A percentile compares a stretch with the other conserved stretches of the same genome.
Conservation (phyloP, 1,284 basidiomycete genomes). For the Lentinus polychrous region DNA sequence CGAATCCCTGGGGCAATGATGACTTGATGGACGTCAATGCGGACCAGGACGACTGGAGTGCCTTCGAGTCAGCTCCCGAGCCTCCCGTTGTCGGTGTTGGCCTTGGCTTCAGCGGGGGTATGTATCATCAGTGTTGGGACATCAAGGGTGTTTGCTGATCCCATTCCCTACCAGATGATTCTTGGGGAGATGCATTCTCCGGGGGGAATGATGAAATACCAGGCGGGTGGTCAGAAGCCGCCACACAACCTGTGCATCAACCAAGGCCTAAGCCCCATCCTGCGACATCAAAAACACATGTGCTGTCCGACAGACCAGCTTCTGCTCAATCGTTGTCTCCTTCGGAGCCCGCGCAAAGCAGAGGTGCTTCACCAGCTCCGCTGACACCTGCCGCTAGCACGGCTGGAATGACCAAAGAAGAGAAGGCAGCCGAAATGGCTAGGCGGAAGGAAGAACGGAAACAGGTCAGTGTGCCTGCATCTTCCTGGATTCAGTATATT, state of each 20-base stretch:
- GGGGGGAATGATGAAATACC: background rate
- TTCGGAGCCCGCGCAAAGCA: conserved; percentile 12
- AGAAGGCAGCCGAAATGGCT: conserved; percentile 85
- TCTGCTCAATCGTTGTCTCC: conserved; percentile 18
- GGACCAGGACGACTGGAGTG: conserved; percentile 92
- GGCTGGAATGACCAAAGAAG: conserved; percentile 69
- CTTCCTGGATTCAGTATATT: background rate
- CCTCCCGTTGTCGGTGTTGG: conserved; percentile 15
- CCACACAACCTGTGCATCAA: conserved; percentile 11
- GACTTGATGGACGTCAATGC: conserved; percentile 90
- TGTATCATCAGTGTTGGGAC: background rate
- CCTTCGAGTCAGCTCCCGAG: conserved; percentile 66
- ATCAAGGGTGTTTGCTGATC: background rate
- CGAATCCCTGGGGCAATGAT: conserved; percentile 62
- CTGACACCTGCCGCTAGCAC: conserved; percentile 18
- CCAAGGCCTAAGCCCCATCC: conserved; percentile 6
- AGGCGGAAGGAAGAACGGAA: conserved; percentile 84
- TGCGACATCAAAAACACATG: conserved; percentile 3
- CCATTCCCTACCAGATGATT: background rate
- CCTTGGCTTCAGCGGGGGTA: background rate
- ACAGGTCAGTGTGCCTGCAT: conserved; percentile 39
- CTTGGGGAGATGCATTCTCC: background rate
- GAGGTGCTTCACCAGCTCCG: conserved; percentile 15
- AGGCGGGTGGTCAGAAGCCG: conserved; percentile 5
- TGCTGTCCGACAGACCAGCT: conserved; percentile 6